phyloP scores from a whole-genome alignment of 306 rosid genomes.

The Aeschynomene evenia region DNA sequence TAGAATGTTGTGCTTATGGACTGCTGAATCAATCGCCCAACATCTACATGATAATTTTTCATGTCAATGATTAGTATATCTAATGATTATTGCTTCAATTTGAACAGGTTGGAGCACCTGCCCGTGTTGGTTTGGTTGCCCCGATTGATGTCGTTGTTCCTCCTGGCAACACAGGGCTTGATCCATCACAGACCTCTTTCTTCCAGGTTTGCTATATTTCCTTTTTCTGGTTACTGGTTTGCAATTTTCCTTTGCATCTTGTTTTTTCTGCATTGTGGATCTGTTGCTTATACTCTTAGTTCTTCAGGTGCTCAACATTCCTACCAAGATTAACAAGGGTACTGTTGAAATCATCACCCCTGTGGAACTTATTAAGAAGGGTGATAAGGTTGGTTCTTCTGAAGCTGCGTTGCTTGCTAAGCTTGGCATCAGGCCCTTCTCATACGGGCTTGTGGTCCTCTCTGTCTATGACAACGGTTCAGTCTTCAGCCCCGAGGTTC shows the following conservation, averaged over 20 bases:
- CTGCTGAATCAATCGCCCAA: not conserved
- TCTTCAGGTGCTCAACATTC: slow-evolving; percentile 77
- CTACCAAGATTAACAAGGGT: slow-evolving; percentile 93
- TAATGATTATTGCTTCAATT: not conserved
- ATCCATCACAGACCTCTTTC: slow-evolving; percentile 94
- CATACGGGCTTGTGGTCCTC: slow-evolving; percentile 76
- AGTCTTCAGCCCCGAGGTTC: slow-evolving; percentile 84
- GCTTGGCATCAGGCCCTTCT: slow-evolving; percentile 91
- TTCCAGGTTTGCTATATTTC: slow-evolving; percentile 65
- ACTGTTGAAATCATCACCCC: slow-evolving; percentile 95
- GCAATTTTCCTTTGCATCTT: slow-evolving; percentile 20
- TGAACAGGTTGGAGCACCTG: slow-evolving; percentile 89
- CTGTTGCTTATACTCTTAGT: not conserved
- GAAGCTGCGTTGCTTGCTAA: slow-evolving; percentile 95
- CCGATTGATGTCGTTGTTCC: slow-evolving; percentile 95
- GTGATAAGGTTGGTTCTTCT: slow-evolving; percentile 91
- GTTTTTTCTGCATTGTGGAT: no score
- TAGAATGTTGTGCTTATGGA: not conserved
- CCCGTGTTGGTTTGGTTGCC: slow-evolving; percentile 96
- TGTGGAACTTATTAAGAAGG: slow-evolving; percentile 89
- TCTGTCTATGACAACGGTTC: slow-evolving; percentile 83
- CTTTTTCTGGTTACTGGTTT: no score
- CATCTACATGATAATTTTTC: not conserved
- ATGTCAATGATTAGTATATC: not conserved
- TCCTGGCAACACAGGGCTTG: slow-evolving; percentile 95